Conservation (phyloP, 768 basidiomycete genomes). For the Asterophora parasitica region DNA sequence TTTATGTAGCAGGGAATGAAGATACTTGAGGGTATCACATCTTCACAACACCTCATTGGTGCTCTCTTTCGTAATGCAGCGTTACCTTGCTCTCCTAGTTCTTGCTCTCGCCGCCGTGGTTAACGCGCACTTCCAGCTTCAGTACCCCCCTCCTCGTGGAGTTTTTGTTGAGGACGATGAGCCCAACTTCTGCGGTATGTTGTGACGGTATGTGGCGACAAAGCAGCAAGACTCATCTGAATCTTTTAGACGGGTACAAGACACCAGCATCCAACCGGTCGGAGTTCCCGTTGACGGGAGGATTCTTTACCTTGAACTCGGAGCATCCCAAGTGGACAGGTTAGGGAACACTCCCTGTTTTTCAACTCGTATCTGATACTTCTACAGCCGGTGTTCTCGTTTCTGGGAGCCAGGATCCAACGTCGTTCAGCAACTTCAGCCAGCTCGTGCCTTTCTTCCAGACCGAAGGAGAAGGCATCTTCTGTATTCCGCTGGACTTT, state of each 20-base stretch:
- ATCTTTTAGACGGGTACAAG: slow-evolving; percentile 56
- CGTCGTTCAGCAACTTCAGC: slow-evolving; percentile 60
- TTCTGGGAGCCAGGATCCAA: slow-evolving; percentile 53
- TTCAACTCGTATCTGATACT: slow-evolving; percentile 1
- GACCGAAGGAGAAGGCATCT: slow-evolving; percentile 43
- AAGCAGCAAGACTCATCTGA: slow-evolving; percentile 1
- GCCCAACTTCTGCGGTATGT: slow-evolving; percentile 60
- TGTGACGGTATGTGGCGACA: too few species aligned
- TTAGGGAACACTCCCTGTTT: slow-evolving; percentile 24
- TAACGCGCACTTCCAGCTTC: slow-evolving; percentile 75
- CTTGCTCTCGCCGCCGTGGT: slow-evolving; percentile 38
- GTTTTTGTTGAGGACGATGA: slow-evolving; percentile 57
- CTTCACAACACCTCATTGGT: not conserved
- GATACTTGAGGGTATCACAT: too few species aligned
- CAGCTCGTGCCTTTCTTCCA: slow-evolving; percentile 46
- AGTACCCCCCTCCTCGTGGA: slow-evolving; percentile 72
- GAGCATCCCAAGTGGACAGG: slow-evolving; percentile 62
- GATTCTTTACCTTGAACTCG: slow-evolving; percentile 58
- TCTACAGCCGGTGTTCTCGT: slow-evolving; percentile 47
- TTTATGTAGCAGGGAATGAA: too few species aligned
- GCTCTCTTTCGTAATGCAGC: slow-evolving; percentile 10
- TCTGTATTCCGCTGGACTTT: slow-evolving; percentile 67
- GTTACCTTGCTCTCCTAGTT: slow-evolving; percentile 25
- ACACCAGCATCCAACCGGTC: slow-evolving; percentile 51
- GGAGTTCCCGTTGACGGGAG: slow-evolving; percentile 61